Base-by-base conservation (phyloP, 2,329 filamentous ascomycete species). In the Trichoderma sp. region DNA sequence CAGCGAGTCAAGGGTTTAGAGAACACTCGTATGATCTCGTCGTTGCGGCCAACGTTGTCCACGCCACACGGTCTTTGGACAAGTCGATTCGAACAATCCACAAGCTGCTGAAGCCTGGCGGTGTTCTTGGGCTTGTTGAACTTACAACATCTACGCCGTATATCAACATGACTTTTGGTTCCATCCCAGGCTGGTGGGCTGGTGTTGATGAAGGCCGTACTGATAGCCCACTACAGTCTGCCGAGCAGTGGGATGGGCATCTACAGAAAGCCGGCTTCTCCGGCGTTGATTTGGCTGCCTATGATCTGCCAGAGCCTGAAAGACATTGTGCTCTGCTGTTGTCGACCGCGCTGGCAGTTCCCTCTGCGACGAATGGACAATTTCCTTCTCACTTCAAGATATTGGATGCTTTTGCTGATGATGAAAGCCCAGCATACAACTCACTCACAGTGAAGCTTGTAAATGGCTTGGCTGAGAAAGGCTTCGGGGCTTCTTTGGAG, bases 51-150 rank as follows among this genome's bases (percentile, higher is more conserved):
- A 78, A 77, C 34, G 76, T 77, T 7, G 68, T 78, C 1, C 77
- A 79, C 39, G 77, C 77, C 4, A 79, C 77, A 0, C 70, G 67
- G 6, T 71, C 70, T 13, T 70, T 79, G 2, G 68, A 74, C 11
- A 60, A 69, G 2, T 76, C 78, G 1, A 59, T 79, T 21, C 54
- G 43, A 4, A 73, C 78, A 30, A 72, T 72, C 0, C 69, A 69
- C 6, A 69, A 34, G 28, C 70, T 79, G 0, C 70, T 79, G 8
- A 77, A 74, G 55, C 76, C 78, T 0, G 77, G 75, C 6, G 78
- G 78, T 1, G 75, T 74, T 58, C 73, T 80, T 4, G 55, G 78
- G 4, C 69, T 79, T 4, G 72, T 77, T 18, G 78, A 79, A 54
- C 72, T 74, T 3, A 71, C 68, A 0, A 63, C 59, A 0, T 67